Conservation (phyloP, 2,329 filamentous ascomycete species). For the Tolypocladium ovalisporum region DNA sequence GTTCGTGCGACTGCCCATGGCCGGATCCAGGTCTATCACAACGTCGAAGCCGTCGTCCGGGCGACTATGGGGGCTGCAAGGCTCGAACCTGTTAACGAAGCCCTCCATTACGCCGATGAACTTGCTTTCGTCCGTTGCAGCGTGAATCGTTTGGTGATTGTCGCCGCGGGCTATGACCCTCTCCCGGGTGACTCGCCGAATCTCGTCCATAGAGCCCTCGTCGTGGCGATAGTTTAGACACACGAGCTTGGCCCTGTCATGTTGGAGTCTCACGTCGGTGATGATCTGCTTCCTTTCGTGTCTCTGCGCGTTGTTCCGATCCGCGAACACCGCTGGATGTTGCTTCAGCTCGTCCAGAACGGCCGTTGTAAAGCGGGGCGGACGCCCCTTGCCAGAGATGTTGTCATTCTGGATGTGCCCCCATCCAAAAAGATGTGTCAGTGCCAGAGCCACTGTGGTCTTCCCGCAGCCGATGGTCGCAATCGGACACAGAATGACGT, state of each 20-base stretch:
- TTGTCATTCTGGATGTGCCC: conserved; percentile 96
- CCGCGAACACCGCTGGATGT: conserved; percentile 69
- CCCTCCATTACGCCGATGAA: conserved; percentile 90
- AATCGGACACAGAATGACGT: conserved; percentile 79
- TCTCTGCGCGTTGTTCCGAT: conserved; percentile 86
- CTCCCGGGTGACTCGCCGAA: conserved; percentile 63
- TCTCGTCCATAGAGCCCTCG: conserved; percentile 59
- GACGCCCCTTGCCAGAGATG: conserved; percentile 68
- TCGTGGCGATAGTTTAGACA: conserved; percentile 85
- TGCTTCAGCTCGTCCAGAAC: conserved; percentile 54
- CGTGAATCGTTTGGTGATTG: conserved; percentile 96
- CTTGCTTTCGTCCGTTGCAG: conserved; percentile 60
- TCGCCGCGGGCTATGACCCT: conserved; percentile 80
- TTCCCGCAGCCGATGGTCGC: conserved; percentile 95
- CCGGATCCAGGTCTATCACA: conserved; percentile 75
- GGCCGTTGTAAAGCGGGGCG: conserved; percentile 64
- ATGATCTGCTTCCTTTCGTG: conserved; percentile 85
- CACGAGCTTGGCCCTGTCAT: conserved; percentile 60
- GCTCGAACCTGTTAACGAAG: conserved; percentile 79
- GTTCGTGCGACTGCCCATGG: conserved; percentile 69
- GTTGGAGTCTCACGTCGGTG: conserved; percentile 56
- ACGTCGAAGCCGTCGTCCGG: conserved; percentile 78
- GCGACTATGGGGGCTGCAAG: conserved; percentile 50
- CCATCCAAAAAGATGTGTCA: conserved; percentile 78
- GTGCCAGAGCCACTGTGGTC: conserved; percentile 77